Evolutionary conservation across 129 eudicot species (phyloP).

Genomic region (Helianthus annuus): DNA sequence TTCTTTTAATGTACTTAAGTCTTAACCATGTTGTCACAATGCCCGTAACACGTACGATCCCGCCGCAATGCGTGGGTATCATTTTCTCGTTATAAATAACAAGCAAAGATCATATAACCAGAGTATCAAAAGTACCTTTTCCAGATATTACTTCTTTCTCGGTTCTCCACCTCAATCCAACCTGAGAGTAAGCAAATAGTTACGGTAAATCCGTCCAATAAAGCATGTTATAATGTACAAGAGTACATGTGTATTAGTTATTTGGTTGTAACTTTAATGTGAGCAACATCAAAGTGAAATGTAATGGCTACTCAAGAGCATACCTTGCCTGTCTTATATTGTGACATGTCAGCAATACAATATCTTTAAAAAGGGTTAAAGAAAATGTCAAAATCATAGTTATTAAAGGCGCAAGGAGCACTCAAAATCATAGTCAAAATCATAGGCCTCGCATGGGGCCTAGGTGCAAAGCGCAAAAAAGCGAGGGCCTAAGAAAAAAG

Average conservation of each 20-base stretch:
- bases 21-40: too few relatives aligned
- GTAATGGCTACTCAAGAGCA: constrained; percentile 10
- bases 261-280: constrained; percentile 1
- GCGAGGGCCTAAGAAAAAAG: too few relatives aligned
- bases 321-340: constrained; percentile 95
- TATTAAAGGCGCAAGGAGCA: too few relatives aligned
- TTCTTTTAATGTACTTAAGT: too few relatives aligned
- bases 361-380: constrained; percentile 61
- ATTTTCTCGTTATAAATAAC: too few relatives aligned
- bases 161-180: constrained; percentile 98
- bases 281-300: constrained; percentile 11
- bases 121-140: constrained; percentile 60
- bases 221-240: constrained; percentile 3
- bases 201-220: constrained; percentile 12
- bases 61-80: too few relatives aligned
- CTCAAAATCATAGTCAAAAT: too few relatives aligned
- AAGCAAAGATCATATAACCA: background rate
- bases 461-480: too few relatives aligned
- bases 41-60: too few relatives aligned
- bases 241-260: background rate
- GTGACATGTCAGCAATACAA: constrained; percentile 98
- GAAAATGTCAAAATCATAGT: constrained; percentile 15
- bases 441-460: too few relatives aligned
- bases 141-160: constrained; percentile 96
- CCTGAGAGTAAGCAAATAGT: constrained; percentile 38